phyloP scores from a whole-genome alignment of 2,329 filamentous ascomycete genomes.

The Fusarium sp. region DNA sequence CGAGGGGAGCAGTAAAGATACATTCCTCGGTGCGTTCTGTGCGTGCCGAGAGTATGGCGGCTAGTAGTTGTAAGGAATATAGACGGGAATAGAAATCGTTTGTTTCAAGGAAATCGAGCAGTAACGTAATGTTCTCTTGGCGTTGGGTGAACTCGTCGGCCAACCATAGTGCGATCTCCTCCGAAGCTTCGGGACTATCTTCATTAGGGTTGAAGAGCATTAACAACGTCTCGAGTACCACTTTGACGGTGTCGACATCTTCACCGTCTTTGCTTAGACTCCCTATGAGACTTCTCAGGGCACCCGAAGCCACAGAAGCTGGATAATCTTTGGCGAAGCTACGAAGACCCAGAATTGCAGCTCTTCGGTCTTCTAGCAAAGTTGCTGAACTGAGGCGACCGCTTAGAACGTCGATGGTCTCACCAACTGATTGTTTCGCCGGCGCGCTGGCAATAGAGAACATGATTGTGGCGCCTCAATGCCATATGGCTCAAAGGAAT shows the following conservation, averaged over 20 bases:
- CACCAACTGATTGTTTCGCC: slow-evolving; percentile 93
- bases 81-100: slow-evolving; percentile 90
- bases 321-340: slow-evolving; percentile 98
- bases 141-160: slow-evolving; percentile 98
- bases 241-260: slow-evolving; percentile 95
- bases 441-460: slow-evolving; percentile 77
- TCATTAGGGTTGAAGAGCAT: slow-evolving; percentile 84
- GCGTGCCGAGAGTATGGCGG: slow-evolving; percentile 83
- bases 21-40: slow-evolving; percentile 95
- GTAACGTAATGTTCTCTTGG: slow-evolving; percentile 93
- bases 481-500: slow-evolving; percentile 43
- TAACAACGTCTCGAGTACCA: slow-evolving; percentile 92
- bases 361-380: slow-evolving; percentile 91
- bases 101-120: slow-evolving; percentile 88
- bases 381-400: slow-evolving; percentile 88
- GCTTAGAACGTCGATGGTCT: slow-evolving; percentile 92
- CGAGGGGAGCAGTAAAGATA: slow-evolving; percentile 86
- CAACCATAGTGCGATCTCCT: slow-evolving; percentile 95
- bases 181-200: slow-evolving; percentile 87
- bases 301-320: slow-evolving; percentile 92
- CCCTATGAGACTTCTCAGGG: slow-evolving; percentile 86
- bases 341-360: slow-evolving; percentile 89
- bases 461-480: slow-evolving; percentile 53
- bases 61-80: slow-evolving; percentile 89
- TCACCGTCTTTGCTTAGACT: slow-evolving; percentile 87